Base-by-base conservation (phyloP, 495 filamentous ascomycete species). In the Annulohypoxylon stygium region DNA sequence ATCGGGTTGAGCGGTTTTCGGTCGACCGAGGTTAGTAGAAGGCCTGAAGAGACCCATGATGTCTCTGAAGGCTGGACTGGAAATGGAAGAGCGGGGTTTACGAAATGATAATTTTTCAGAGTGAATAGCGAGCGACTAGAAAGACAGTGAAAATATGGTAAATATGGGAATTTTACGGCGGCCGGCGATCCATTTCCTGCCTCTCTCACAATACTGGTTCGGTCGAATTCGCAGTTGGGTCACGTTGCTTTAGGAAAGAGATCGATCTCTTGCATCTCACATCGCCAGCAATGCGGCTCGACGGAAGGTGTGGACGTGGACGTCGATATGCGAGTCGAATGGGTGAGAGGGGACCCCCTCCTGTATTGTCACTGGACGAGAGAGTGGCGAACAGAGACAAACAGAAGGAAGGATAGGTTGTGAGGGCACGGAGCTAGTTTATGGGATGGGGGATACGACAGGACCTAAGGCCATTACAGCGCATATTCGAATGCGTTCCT, bases 1-100 rank as follows among this genome's bases (percentile, higher is more conserved):
- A 20, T 79, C 80, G 45, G 70, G 74, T 41, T 77, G 73, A 54
- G 63, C 81, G 26, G 81, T 66, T 76, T 82, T 84, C 76, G 77
- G 75, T 65, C 82, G 81, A 76, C 78, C 79, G 51, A 78, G 69
- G 41, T 69, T 77, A 66, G 82, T 78, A 26, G 77, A 68, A 61
- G 82, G 78, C 67, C 81, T 83, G 66, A 83, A 77, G 61, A 84
- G 60, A 71, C 75, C 72, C 77, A 78, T 78, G 25, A 26, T 73
- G 65, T 43, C 58, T 54, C 18, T 10, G 37, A 53, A 34, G 8
- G 30, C 12, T 12, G 37, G 60, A 26, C 39, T 14, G 39, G 39
- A 43, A 43, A 1, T 30, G 30, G 30, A 6, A 39, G 53, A 39
- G 23, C n/a, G 61, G 12, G 11, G 63, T 70, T 74, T 48, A 63